A percentile compares a stretch with the other conserved stretches of the same genome.
These are phyloP conservation scores for Scutellaria baicalensis DNA, from an alignment of 257 asterid genomes.

Conservation along the genomic window DNA sequence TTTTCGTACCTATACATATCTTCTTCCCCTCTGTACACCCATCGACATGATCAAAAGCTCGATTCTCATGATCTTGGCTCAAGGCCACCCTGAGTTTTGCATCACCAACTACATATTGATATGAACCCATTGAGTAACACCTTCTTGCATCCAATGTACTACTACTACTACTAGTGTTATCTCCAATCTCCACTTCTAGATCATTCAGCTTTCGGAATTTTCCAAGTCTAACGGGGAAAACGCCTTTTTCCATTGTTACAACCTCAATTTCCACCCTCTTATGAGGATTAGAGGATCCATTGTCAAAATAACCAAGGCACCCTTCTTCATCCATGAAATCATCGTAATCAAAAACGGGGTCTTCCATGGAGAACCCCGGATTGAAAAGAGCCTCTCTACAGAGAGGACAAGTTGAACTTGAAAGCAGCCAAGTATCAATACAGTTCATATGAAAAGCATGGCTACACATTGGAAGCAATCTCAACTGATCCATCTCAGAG, in stretches of 20 bases:
- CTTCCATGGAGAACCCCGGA: conserved; percentile 16
- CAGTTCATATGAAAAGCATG: conserved; percentile 48
- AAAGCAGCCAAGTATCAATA: conserved; percentile 48
- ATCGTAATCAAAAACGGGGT: conserved; percentile 26
- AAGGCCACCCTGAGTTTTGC: conserved; percentile 47
- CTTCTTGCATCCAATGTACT: conserved; percentile 61
- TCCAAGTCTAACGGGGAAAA: conserved; percentile 47
- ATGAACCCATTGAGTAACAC: conserved; percentile 80
- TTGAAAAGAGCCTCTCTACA: conserved; percentile 35
- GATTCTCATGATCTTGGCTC: conserved; percentile 21
- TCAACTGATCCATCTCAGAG: conserved; percentile 28
- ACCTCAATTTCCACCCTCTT: conserved; percentile 30
- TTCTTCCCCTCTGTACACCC: conserved; percentile 45
- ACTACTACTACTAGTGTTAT: conserved; percentile 51
- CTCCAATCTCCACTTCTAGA: conserved; percentile 27
- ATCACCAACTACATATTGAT: conserved; percentile 59
- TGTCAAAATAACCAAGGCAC: conserved; percentile 8
- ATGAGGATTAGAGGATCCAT: conserved; percentile 1
- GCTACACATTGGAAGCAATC: conserved; percentile 42
- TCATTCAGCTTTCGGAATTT: conserved; percentile 43
- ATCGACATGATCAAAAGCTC: neutral
- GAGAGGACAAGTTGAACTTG: conserved; percentile 46
- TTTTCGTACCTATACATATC: conserved; percentile 49
- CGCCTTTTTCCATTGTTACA: conserved; percentile 10
- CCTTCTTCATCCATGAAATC: conserved; percentile 26